These are phyloP conservation scores for Potentilla sterilis DNA, from an alignment of 306 rosid genomes.

Conservation along the genomic window DNA sequence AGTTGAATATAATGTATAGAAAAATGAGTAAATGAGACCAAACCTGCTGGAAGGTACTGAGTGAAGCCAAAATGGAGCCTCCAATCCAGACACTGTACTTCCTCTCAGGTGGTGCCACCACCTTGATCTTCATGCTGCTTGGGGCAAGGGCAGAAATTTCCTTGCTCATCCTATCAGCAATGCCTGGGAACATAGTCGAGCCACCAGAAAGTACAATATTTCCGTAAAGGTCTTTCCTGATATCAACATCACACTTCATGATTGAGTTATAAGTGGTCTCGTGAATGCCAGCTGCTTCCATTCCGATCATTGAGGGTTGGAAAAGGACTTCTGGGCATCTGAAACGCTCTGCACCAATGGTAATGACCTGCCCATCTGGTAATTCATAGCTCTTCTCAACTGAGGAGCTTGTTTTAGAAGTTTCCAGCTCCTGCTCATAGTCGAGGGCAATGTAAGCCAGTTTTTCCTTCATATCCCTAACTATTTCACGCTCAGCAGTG, in stretches of 20 bases:
- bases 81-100: slow-evolving; percentile 99
- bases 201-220: slow-evolving; percentile 99
- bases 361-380: slow-evolving; percentile 97
- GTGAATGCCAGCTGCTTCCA: slow-evolving; percentile 99
- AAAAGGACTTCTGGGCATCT: slow-evolving; percentile 95
- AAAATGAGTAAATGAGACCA: slow-evolving; percentile 13
- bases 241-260: slow-evolving; percentile 97
- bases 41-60: slow-evolving; percentile 99
- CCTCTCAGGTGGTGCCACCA: slow-evolving; percentile 98
- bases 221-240: slow-evolving; percentile 94
- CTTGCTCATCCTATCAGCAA: slow-evolving; percentile 98
- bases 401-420: slow-evolving; percentile 84
- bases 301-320: slow-evolving; percentile 95
- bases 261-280: slow-evolving; percentile 99
- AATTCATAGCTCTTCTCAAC: slow-evolving; percentile 98
- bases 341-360: slow-evolving; percentile 97
- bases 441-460: slow-evolving; percentile 88
- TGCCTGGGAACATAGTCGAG: slow-evolving; percentile 96
- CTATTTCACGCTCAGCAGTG: slow-evolving; percentile 98
- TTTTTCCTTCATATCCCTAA: slow-evolving; percentile 96
- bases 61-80: slow-evolving; percentile 98
- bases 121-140: slow-evolving; percentile 99
- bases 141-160: slow-evolving; percentile 97
- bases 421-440: slow-evolving; percentile 84
- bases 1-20: neutral